Base-by-base conservation (phyloP, 257 asterid species). In the Lithospermum erythrorhizon region DNA sequence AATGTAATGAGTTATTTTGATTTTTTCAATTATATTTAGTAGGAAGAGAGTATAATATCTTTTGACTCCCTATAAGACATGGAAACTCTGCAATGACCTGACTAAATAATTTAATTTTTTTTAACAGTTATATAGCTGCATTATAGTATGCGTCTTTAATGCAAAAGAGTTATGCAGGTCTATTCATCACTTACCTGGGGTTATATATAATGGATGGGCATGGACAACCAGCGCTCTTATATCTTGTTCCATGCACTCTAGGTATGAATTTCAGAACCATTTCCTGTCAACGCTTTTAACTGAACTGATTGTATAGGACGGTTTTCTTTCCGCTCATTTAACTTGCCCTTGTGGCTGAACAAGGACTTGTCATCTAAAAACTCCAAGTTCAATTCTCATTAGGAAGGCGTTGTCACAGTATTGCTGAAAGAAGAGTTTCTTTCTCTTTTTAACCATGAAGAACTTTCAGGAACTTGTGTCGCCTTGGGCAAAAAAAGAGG, bases 201-300 rank as follows among this genome's bases (percentile, higher is more conserved):
- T 68, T 90, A 86, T 90, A 85, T 73, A 73, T 90, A 68, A 90
- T 90, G 97, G 51, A 83, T 16, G 97, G 97, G 41, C 87, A 87
- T 48, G 97, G 97, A 63, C 96, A 90, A 71, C 97, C 97, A 0
- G 97, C 97, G 55, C 94, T 90, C 65, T 86, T 90, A 59, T 90
- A 90, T 73, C 89, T 90, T 57, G 97, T 90, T 63, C 97, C 97
- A 0, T 90, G 96, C 71, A 87, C 97, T 54, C 71, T 90, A 49
- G 96, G 97, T 90, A 79, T 62, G 69, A 41, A 57, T 61, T 55
- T 58, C 15, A 54, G 41, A 48, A 53, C 55, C n/a, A 62, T 45
- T 11, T 17, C n/a, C 23, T 13, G 27, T 30, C 17, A 17, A 61
- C 23, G 53, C 20, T 6, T 54, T 27, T 20, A 15, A 9, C 24